Base-by-base conservation (phyloP, 768 basidiomycete genomes). In the Russula abietina region DNA sequence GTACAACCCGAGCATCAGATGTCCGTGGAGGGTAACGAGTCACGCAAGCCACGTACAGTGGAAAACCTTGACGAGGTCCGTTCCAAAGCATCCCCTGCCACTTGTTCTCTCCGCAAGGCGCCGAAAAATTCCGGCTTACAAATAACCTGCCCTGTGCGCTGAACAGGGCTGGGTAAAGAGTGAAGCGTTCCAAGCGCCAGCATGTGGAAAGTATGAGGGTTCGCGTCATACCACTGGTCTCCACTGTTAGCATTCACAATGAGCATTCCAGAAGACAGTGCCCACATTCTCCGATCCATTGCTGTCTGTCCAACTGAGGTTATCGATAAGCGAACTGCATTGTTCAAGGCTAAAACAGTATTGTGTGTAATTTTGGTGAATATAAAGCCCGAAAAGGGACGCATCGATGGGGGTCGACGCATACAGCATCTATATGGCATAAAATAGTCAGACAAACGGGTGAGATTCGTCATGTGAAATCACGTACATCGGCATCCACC, bases 361-460 rank as follows among this genome's bases (percentile, higher is more conserved):
- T 60, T 88, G 86, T 0, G 87, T 81, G 68, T 95, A 93, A 70
- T 97, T 98, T 73, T 98, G 94, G 68, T 99, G 97, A 10, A 95
- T 79, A 71, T 98, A 99, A 8, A 96, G 74, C 3, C 88, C 87
- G 65, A 94, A 89, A 1, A 98, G 77, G 1, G 91, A 91, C 1
- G 92, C 85, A 73, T 99, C 97, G 59, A 98, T 88, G 0, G 96
- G 93, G 0, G 89, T 89, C 70, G 93, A 88, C 1, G 87, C 83
- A 70, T 89, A 90, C 3, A 98, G 74, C 12, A 72, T 72, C 93
- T 94, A 61, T 2, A 49, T 4, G 33, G 30, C 4, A 26, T 6
- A 53, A 24, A 38, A 10, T 22, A 17, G n/a, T 33, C 38, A 60
- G 65, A 28, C 8, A 28, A 54, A 53, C 3, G 2, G 19, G 19